Base-by-base conservation (phyloP, 2,329 filamentous ascomycete species). In the Aureobasidium uvarum region DNA sequence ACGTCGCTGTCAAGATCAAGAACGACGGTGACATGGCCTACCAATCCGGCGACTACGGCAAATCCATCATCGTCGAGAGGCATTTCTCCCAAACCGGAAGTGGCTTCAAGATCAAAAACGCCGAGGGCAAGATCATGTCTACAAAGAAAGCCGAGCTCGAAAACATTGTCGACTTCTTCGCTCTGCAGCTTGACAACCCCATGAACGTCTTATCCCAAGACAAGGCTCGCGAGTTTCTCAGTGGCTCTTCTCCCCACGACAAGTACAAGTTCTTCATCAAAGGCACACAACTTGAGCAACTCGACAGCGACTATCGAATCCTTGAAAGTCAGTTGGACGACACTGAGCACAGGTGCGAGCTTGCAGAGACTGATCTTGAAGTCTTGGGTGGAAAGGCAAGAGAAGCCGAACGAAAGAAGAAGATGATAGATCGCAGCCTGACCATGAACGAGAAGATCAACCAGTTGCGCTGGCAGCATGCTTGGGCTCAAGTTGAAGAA, bases 221-320 rank as follows among this genome's bases (percentile, higher is more conserved):
- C 74, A 92, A 93, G 77, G 95, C 95, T 13, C 87, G 95, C 13
- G 90, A 96, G 66, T 99, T 99, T 72, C 83, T 99, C 50, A 96
- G 94, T 73, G 86, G 88, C 41, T 94, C 95, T 14, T 90, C 87
- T 2, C 86, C 92, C 0, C 80, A 85, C 3, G 88, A 94, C 67
- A 99, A 99, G 75, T 99, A 98, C 81, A 95, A 91, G 70, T 97
- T 97, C 73, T 99, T 99, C 74, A 85, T 96, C 67, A 92, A 93
- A 71, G 95, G 95, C 31, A 96, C 96, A 0, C 93, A 98, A 72
- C 84, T 99, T 0, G 92, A 98, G 74, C 89, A 94, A 71, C 83
- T 99, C 11, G 92, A 96, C 74, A 88, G 91, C 68, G 95, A 99
- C 73, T 99, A 99, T 76, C 86, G 88, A 66, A 81, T 96, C 66